Conservation (phyloP, 352 stramenopile genomes). For the Pythium biforme region DNA sequence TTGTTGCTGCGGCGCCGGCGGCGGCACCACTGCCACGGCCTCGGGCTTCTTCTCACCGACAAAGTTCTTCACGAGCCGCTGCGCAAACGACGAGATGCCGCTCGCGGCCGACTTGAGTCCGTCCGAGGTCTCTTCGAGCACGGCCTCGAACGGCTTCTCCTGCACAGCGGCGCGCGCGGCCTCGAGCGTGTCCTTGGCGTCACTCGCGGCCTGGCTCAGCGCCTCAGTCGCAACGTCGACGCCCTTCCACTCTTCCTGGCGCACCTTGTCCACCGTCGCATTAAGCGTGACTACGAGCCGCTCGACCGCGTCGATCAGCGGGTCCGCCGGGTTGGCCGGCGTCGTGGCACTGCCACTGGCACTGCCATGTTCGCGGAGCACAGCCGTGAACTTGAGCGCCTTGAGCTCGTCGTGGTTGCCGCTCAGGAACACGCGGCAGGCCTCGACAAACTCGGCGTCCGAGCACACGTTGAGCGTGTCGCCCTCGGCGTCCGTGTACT, state of each 20-base stretch:
- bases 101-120: slow-evolving; percentile 42
- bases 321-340: slow-evolving; percentile 45
- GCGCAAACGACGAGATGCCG: slow-evolving; percentile 64
- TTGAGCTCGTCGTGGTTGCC: slow-evolving; percentile 35
- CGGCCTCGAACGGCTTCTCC: slow-evolving; percentile 42
- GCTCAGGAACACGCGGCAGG: slow-evolving; percentile 51
- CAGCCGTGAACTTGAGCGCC: slow-evolving; percentile 71
- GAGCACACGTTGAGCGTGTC: slow-evolving; percentile 66
- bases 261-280: slow-evolving; percentile 52
- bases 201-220: slow-evolving; percentile 27
- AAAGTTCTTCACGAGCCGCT: slow-evolving; percentile 62
- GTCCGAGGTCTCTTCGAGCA: slow-evolving; percentile 39
- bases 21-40: background rate
- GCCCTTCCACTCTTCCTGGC: slow-evolving; percentile 35
- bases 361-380: slow-evolving; percentile 33
- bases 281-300: slow-evolving; percentile 51
- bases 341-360: slow-evolving; percentile 28
- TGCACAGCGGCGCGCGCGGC: slow-evolving; percentile 35
- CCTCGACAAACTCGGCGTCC: slow-evolving; percentile 60
- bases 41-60: slow-evolving; percentile 54
- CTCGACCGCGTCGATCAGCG: slow-evolving; percentile 60
- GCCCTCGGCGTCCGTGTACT: slow-evolving; percentile 67
- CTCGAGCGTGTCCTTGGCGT: slow-evolving; percentile 33
- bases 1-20: background rate
- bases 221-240: slow-evolving; percentile 28